Conservation (phyloP, 1,139 yeast species). For the Scheffersomyces segobiensis region DNA sequence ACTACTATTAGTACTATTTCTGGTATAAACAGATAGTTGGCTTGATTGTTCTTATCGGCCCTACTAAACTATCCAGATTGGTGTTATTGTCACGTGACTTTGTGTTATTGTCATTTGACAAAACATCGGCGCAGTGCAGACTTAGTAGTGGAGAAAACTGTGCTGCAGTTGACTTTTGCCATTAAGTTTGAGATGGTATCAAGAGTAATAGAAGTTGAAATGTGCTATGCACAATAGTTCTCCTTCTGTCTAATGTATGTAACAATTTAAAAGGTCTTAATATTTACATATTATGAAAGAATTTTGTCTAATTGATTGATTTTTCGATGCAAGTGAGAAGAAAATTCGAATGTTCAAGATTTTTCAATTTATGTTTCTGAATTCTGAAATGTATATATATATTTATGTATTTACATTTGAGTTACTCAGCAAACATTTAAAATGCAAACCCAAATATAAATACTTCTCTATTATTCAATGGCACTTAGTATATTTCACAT, state of each 20-base stretch:
- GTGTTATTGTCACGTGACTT: background rate
- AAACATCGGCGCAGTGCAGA: too few relatives aligned
- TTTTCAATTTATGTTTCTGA: too few relatives aligned
- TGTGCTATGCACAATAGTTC: background rate
- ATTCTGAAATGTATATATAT: too few relatives aligned
- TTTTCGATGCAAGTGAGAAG: background rate
- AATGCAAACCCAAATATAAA: too few relatives aligned
- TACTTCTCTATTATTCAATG: background rate
- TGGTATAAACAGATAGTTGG: background rate
- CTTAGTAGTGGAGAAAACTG: background rate
- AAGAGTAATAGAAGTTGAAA: background rate
- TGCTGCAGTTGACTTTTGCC: background rate
- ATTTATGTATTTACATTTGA: too few relatives aligned
- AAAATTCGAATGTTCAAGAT: too few relatives aligned
- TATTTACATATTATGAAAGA: background rate
- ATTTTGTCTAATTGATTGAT: background rate
- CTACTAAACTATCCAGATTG: background rate
- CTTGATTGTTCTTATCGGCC: background rate
- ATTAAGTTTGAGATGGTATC: too few relatives aligned
- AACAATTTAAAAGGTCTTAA: background rate
- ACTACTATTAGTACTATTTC: background rate
- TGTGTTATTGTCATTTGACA: background rate
- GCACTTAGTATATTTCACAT: background rate
- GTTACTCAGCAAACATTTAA: too few relatives aligned
- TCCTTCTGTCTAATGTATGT: background rate